A percentile compares a stretch with the other conserved stretches of the same genome.
These are phyloP conservation scores for Polysphondylium violaceum DNA, from an alignment of 78 protist species.

Conservation along the genomic window DNA sequence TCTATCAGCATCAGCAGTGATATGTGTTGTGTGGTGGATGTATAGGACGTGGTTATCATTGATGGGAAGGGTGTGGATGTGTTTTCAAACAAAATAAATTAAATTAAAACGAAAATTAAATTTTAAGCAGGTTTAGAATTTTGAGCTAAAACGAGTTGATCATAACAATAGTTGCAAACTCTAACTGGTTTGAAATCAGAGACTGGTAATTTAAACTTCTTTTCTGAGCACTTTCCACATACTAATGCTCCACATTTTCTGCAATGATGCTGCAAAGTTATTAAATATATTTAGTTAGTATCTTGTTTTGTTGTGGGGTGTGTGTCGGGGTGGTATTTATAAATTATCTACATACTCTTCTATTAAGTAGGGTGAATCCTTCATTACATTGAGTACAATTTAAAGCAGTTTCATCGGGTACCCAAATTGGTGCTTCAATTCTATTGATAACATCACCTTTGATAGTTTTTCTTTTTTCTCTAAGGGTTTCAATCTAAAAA, in stretches of 20 bases:
- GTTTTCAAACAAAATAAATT: too few species aligned
- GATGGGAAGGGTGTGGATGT: too few species aligned
- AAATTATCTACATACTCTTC: conserved; percentile 63
- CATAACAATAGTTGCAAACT: conserved; percentile 57
- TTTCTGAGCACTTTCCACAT: conserved; percentile 60
- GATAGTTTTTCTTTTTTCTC: conserved; percentile 50
- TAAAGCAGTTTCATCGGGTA: conserved; percentile 55
- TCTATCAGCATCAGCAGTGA: too few species aligned
- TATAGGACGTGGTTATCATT: too few species aligned
- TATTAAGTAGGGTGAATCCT: conserved; percentile 42
- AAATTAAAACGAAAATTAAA: too few species aligned
- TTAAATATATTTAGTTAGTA: not conserved
- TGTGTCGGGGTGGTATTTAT: too few species aligned
- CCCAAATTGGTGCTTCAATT: conserved; percentile 77
- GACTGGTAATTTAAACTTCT: conserved; percentile 21
- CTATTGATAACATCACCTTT: conserved; percentile 13
- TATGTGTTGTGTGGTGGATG: too few species aligned
- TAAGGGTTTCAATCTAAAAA: conserved; percentile 22
- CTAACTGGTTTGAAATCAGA: conserved; percentile 56
- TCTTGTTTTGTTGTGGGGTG: not conserved
- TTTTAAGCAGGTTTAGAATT: too few species aligned
- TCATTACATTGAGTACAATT: conserved; percentile 38
- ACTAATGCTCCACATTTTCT: conserved; percentile 76
- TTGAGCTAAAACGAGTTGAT: too few species aligned
- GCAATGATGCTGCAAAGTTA: conserved; percentile 58